Conservation (phyloP, 1,284 basidiomycete species). For the Sphagnurus paluster region DNA sequence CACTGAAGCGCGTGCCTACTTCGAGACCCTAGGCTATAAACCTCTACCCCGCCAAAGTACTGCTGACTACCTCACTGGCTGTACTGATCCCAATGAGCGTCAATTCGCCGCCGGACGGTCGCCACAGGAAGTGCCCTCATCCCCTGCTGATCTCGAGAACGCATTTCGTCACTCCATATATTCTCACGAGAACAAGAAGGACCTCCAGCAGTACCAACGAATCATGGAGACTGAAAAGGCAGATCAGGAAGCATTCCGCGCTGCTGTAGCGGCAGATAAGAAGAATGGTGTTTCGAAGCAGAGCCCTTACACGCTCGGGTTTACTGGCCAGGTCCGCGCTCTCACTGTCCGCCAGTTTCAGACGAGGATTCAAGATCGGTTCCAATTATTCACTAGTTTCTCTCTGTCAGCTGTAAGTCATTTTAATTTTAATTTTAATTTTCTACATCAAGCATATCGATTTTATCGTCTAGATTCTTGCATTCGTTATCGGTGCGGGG, state of each 20-base stretch:
- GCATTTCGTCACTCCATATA: slow-evolving; percentile 65
- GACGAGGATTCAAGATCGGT: slow-evolving; percentile 78
- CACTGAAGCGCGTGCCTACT: slow-evolving; percentile 74
- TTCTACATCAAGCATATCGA: slow-evolving; percentile 2
- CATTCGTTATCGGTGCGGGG: slow-evolving; percentile 78
- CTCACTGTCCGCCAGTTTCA: slow-evolving; percentile 78
- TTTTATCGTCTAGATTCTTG: slow-evolving; percentile 42
- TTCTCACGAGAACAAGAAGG: slow-evolving; percentile 47
- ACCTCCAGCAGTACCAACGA: slow-evolving; percentile 64
- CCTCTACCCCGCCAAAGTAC: slow-evolving; percentile 73
- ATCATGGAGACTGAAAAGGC: slow-evolving; percentile 63
- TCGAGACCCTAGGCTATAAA: slow-evolving; percentile 77
- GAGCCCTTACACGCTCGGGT: slow-evolving; percentile 86
- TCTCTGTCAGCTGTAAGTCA: slow-evolving; percentile 49
- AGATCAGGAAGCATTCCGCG: slow-evolving; percentile 75
- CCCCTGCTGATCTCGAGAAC: slow-evolving; percentile 70
- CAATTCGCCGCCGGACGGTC: slow-evolving; percentile 77
- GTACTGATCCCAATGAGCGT: slow-evolving; percentile 84
- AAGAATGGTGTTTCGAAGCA: slow-evolving; percentile 81
- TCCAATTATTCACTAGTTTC: slow-evolving; percentile 78
- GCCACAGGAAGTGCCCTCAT: slow-evolving; percentile 65
- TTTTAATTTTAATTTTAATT: not conserved
- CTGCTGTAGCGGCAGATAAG: slow-evolving; percentile 79
- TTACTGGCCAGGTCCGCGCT: slow-evolving; percentile 71
- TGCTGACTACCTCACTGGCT: slow-evolving; percentile 77